A percentile compares a stretch with the other conserved stretches of the same genome.
Conservation (phyloP, 1,284 basidiomycete species). For the Leccinum fallax region DNA sequence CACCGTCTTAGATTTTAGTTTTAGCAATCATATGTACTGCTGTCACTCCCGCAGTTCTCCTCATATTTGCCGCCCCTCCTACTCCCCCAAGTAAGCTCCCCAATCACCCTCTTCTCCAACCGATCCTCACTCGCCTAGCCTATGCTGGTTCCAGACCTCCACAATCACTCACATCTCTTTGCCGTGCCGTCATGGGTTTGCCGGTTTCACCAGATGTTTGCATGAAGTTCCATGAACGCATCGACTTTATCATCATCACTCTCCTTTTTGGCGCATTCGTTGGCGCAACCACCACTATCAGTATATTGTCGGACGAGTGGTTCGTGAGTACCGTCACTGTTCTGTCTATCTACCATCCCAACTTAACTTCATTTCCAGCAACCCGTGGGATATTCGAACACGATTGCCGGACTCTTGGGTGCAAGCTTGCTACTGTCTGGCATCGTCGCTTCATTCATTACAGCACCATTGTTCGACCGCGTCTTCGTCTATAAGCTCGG, state of each 20-base stretch:
- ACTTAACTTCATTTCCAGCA: constrained; percentile 41
- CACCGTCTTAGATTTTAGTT: constrained; percentile 57
- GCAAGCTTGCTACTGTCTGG: constrained; percentile 69
- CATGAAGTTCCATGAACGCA: constrained; percentile 65
- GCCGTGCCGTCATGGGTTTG: constrained; percentile 57
- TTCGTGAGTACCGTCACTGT: constrained; percentile 47
- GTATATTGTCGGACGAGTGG: constrained; percentile 66
- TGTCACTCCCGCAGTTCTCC: constrained; percentile 53
- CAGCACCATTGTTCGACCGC: constrained; percentile 76
- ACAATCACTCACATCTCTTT: constrained; percentile 54
- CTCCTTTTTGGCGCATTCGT: constrained; percentile 65
- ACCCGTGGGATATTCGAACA: constrained; percentile 71
- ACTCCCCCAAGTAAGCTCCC: constrained; percentile 68
- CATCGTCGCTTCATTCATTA: constrained; percentile 62
- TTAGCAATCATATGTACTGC: constrained; percentile 72
- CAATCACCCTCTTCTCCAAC: background rate
- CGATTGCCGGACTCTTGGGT: constrained; percentile 67
- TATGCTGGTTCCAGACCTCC: constrained; percentile 63
- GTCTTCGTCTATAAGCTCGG: constrained; percentile 73
- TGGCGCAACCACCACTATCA: constrained; percentile 59
- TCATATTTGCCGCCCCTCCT: constrained; percentile 63
- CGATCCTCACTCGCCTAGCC: constrained; percentile 42
- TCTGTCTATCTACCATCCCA: background rate
- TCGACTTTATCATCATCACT: constrained; percentile 65
- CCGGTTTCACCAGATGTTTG: constrained; percentile 43